Evolutionary conservation across 345 rosid species (phyloP).

Genomic region (Lumnitzera littorea): DNA sequence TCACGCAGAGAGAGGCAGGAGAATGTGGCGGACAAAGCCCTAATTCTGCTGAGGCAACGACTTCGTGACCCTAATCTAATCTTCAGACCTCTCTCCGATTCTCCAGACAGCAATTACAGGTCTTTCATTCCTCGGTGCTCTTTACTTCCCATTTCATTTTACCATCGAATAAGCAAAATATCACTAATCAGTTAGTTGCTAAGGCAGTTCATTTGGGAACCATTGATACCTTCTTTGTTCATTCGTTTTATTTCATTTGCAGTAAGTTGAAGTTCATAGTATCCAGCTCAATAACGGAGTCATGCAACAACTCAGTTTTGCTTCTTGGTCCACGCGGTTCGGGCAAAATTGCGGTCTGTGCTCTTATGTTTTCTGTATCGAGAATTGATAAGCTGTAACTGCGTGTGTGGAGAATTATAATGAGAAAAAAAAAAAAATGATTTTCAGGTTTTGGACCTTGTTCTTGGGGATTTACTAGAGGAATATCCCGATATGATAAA

Average conservation of each 20-base stretch:
- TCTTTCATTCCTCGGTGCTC: constrained; percentile 12
- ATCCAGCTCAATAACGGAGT: constrained; percentile 68
- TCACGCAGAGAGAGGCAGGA: constrained; percentile 27
- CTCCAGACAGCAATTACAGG: constrained; percentile 83
- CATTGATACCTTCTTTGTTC: neutral
- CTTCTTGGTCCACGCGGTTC: constrained; percentile 95
- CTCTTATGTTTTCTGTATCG: neutral
- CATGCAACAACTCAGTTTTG: constrained; percentile 82
- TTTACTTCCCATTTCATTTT: neutral
- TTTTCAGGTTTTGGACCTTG: constrained; percentile 78
- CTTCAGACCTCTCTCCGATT: constrained; percentile 48
- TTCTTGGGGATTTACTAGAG: constrained; percentile 50
- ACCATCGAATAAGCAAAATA: no score
- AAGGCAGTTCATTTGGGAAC: neutral
- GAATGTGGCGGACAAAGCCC: constrained; percentile 31
- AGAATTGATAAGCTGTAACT: neutral
- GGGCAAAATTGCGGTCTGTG: constrained; percentile 69
- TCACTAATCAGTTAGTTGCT: neutral
- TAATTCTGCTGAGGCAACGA: constrained; percentile 52
- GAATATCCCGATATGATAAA: constrained; percentile 69
- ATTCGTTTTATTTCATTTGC: constrained; percentile 10
- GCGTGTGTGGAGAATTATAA: neutral
- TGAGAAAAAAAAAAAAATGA: neutral
- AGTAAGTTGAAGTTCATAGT: constrained; percentile 73
- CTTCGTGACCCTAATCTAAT: constrained; percentile 59